A percentile compares a stretch with the other conserved stretches of the same genome.
These are phyloP conservation scores for Yamadazyma friedrichii DNA, from an alignment of 1,139 yeast genomes.

Conservation along the genomic window DNA sequence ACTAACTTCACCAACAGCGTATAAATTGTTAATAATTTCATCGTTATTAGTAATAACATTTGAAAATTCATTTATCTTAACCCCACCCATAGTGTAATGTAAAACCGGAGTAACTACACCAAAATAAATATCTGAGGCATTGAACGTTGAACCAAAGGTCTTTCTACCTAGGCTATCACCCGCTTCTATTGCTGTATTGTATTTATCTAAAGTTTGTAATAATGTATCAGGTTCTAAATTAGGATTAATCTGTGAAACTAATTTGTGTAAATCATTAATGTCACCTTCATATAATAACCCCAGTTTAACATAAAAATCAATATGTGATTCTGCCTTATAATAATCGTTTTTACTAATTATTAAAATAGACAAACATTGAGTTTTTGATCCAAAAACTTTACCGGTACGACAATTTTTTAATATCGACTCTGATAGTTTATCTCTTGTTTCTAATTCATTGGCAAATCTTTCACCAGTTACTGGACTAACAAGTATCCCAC, in stretches of 20 bases:
- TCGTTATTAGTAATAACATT: conserved; percentile 23
- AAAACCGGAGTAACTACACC: conserved; percentile 40
- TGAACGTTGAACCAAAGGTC: conserved; percentile 21
- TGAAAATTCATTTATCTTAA: conserved; percentile 26
- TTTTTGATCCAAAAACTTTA: conserved; percentile 8
- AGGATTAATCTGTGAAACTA: conserved; percentile 18
- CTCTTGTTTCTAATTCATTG: conserved; percentile 37
- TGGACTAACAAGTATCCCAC: conserved; percentile 36
- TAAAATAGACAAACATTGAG: conserved; percentile 23
- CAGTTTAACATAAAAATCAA: conserved; percentile 29
- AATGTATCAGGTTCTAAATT: conserved; percentile 12
- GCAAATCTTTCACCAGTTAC: conserved; percentile 30
- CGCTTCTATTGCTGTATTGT: conserved; percentile 12
- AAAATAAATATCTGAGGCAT: conserved; percentile 19
- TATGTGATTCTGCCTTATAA: conserved; percentile 26
- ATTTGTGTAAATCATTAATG: conserved; percentile 18
- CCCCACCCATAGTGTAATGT: conserved; percentile 43
- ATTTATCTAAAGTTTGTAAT: conserved; percentile 14
- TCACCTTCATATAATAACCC: conserved; percentile 27
- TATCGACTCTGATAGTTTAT: conserved; percentile 29
- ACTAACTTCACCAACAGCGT: conserved; percentile 40
- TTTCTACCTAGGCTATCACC: conserved; percentile 23
- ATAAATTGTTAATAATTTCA: conserved; percentile 22
- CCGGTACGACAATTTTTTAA: conserved; percentile 19
- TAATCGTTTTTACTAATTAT: conserved; percentile 27